Evolutionary conservation across 1,139 yeast species (phyloP).

Genomic region (Debaryomyces psychrophilus): DNA sequence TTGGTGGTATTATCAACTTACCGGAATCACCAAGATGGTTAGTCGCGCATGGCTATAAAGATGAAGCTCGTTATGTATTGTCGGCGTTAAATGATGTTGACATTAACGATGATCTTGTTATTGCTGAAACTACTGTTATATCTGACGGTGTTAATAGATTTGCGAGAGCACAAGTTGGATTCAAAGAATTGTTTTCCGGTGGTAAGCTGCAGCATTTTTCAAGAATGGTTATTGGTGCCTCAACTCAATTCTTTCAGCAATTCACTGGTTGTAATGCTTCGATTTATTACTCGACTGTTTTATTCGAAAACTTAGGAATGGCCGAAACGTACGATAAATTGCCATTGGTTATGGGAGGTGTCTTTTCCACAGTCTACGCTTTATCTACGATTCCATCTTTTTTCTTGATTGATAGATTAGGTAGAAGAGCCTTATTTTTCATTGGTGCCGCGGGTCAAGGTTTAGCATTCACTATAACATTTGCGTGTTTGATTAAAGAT

Average conservation of each 20-base stretch:
- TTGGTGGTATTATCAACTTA: conserved; percentile 40
- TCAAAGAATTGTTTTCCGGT: conserved; percentile 56
- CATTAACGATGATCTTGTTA: conserved; percentile 48
- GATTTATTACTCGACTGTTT: conserved; percentile 66
- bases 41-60: conserved; percentile 52
- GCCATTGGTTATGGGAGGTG: conserved; percentile 64
- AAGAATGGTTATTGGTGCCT: conserved; percentile 64
- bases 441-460: conserved; percentile 55
- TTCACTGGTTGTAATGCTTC: conserved; percentile 70
- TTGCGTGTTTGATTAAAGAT: conserved; percentile 43
- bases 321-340: conserved; percentile 23
- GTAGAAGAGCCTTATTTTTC: conserved; percentile 64
- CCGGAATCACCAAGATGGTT: conserved; percentile 83
- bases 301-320: conserved; percentile 59
- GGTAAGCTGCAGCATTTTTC: conserved; percentile 61
- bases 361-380: conserved; percentile 63
- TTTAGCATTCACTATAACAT: conserved; percentile 41
- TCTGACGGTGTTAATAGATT: conserved; percentile 47
- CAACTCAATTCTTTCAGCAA: conserved; percentile 60
- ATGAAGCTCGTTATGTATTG: conserved; percentile 51
- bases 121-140: conserved; percentile 46
- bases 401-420: conserved; percentile 63
- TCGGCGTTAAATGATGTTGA: conserved; percentile 41
- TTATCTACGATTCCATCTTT: conserved; percentile 65
- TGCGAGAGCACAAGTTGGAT: conserved; percentile 40